A percentile compares a stretch with the other conserved stretches of the same genome.
Evolutionary conservation across 2,329 filamentous ascomycete genomes (phyloP).

Genomic region (Colletotrichum viniferum): DNA sequence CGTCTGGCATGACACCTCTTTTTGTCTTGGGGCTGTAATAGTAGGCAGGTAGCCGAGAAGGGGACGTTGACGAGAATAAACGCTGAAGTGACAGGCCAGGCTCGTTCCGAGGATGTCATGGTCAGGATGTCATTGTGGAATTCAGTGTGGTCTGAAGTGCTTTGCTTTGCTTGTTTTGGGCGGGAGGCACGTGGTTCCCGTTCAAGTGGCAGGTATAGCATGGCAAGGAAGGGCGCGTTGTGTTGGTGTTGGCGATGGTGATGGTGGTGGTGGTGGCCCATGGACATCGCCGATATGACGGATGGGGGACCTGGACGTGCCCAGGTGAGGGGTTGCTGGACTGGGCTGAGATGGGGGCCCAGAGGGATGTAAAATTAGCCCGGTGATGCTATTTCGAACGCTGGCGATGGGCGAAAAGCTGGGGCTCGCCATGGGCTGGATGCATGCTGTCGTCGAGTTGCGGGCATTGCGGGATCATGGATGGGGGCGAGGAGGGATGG

Average conservation of each 20-base stretch:
- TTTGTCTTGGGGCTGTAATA: neutral
- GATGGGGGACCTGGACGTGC: neutral
- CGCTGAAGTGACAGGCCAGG: neutral
- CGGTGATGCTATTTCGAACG: slow-evolving; percentile 15
- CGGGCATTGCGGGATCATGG: neutral
- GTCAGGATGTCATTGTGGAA: neutral
- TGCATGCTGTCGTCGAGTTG: neutral
- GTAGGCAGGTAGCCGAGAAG: neutral
- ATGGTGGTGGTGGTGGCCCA: neutral
- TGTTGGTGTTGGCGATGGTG: neutral
- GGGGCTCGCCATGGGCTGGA: neutral
- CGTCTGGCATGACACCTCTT: neutral
- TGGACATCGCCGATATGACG: neutral
- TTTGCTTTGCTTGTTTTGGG: neutral
- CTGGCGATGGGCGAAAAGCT: neutral
- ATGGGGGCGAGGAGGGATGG: neutral
- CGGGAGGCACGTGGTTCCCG: neutral
- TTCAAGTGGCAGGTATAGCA: neutral
- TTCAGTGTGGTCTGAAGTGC: neutral
- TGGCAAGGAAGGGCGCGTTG: neutral
- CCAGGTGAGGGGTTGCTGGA: neutral
- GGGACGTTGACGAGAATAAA: neutral
- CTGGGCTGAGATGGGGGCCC: neutral
- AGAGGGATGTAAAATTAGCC: slow-evolving; percentile 7
- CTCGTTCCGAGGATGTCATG: neutral